Base-by-base conservation (phyloP, 139 green algal genomes). In the Chlorella sp. region DNA sequence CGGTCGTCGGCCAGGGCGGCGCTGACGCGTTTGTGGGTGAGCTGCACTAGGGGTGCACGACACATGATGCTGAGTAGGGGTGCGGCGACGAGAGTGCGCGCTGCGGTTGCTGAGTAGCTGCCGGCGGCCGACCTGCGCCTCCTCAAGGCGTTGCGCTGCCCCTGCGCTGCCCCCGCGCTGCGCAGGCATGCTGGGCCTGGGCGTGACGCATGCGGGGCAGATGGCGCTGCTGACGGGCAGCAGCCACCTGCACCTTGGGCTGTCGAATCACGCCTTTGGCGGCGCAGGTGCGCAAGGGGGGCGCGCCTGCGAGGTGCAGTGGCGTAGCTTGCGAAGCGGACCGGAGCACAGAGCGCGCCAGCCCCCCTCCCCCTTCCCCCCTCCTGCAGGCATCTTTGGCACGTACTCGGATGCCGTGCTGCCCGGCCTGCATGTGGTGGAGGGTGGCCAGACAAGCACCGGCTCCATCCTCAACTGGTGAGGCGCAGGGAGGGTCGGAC, bases 361-460 rank as follows among this genome's bases (percentile, higher is more conserved):
- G 27, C 3, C 65, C 11, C 55, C 29, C 43, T 11, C 59, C 19
- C 31, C n/a, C 42, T 29, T 33, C n/a, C 3, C 8, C n/a, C 31
- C 63, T 81, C 75, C 2, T 81, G 94, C 42, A 2, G 92, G 92
- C 36, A 89, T 95, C 19, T 96, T 90, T 80, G 92, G 92, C 33
- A 90, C 86, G 5, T 96, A 95, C 78, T 25, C 61, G 15, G 79
- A 87, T 51, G 87, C 83, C 31, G 66, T 95, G 6, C 76, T 95
- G 46, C 87, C 89, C 4, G 88, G 87, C 0, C 29, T 87, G 31
- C 82, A 93, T 70, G 81, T 95, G 27, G 79, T 96, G 17, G 91
- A 96, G 76, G 91, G 91, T 8, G 91, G 91, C 2, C 91, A 96
- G 81, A 96, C 91, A 1, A 90, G 82, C 68, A 96, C 91, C 29